Percentiles rank a stretch among this genome's conserved stretches.
These are phyloP conservation scores for Pisolithus orientalis DNA, from an alignment of 768 basidiomycete genomes.

Conservation along the genomic window DNA sequence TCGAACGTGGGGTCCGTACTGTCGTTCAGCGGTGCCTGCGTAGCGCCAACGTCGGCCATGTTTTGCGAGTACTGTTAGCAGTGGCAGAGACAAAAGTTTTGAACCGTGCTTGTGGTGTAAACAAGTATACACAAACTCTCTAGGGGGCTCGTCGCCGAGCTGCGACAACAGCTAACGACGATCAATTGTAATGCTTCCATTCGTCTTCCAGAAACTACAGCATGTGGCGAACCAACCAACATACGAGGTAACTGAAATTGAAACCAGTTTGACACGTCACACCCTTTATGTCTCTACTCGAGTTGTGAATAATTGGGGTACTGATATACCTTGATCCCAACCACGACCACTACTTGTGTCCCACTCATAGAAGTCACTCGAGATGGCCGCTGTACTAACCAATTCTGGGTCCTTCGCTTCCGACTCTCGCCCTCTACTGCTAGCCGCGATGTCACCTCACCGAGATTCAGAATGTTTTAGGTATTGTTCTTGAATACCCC, in stretches of 20 bases:
- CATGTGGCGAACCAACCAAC: background rate
- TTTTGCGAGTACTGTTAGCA: constrained; percentile 11
- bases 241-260: background rate
- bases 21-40: constrained; percentile 33
- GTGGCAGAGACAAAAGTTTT: constrained; percentile 19
- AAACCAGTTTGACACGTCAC: background rate
- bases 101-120: constrained; percentile 17
- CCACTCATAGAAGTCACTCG: background rate
- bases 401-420: background rate
- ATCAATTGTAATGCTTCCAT: too few relatives aligned
- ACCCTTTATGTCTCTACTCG: background rate
- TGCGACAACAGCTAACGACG: background rate
- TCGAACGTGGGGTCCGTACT: constrained; percentile 33
- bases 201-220: too few relatives aligned
- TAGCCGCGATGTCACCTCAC: background rate
- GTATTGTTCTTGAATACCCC: background rate
- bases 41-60: constrained; percentile 51
- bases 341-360: background rate
- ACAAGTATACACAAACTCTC: constrained; percentile 20
- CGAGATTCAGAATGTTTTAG: background rate
- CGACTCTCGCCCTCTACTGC: background rate
- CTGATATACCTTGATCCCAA: background rate
- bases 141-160: background rate
- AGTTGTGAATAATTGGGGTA: background rate
- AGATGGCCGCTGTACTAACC: background rate